Percentiles rank a stretch among this genome's conserved stretches.
These are phyloP conservation scores for Zygosaccharomyces lentus DNA, from an alignment of 805 yeast species.

Conservation along the genomic window DNA sequence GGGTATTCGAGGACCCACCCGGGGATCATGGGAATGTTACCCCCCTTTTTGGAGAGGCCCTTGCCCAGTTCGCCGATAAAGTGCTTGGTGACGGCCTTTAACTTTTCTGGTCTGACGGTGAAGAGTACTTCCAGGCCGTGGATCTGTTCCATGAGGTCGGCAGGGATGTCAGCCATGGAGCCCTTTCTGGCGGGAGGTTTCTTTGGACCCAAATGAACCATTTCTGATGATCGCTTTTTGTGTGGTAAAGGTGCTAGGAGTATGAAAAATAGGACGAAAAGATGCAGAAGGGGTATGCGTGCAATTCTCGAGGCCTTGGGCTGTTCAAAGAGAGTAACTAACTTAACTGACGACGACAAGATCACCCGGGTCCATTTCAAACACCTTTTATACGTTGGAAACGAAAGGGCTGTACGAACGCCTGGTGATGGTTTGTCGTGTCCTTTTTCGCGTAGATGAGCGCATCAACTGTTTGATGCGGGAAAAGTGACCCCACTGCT, in stretches of 20 bases:
- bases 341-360: background rate
- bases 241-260: background rate
- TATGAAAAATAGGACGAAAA: background rate
- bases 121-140: conserved; percentile 55
- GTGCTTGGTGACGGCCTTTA: conserved; percentile 65
- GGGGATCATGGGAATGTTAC: conserved; percentile 94
- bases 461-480: background rate
- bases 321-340: background rate
- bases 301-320: conserved; percentile 2
- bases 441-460: background rate
- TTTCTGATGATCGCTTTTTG: conserved; percentile 26
- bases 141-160: conserved; percentile 54
- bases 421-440: conserved; percentile 3
- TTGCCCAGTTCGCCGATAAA: conserved; percentile 75
- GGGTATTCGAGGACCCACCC: conserved; percentile 96
- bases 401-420: background rate
- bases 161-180: conserved; percentile 63
- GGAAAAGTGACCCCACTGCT: background rate
- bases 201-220: conserved; percentile 85
- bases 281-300: background rate
- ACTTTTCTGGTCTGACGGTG: conserved; percentile 54
- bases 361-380: background rate
- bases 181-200: conserved; percentile 76
- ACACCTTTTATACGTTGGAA: background rate
- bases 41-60: conserved; percentile 72